These are phyloP conservation scores for Cardamine resedifolia DNA, from an alignment of 345 rosid species.

Conservation along the genomic window DNA sequence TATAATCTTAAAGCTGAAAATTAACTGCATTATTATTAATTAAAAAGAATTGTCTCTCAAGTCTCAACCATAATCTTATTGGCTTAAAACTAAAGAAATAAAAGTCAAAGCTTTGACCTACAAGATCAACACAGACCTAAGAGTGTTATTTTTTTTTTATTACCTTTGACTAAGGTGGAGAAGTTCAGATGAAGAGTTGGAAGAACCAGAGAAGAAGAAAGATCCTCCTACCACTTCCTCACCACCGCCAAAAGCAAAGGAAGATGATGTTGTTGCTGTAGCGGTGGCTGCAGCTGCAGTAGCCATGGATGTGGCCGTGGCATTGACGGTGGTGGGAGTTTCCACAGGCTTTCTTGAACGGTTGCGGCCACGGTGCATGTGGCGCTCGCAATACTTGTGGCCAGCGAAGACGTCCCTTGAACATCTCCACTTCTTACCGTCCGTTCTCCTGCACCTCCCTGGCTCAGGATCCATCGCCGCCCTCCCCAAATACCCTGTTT, in stretches of 20 bases:
- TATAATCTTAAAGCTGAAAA: background rate
- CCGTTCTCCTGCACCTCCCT: conserved; percentile 95
- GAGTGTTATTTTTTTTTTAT: conserved; percentile 5
- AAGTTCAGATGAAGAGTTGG: conserved; percentile 62
- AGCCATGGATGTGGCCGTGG: conserved; percentile 35
- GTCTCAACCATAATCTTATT: conserved; percentile 24
- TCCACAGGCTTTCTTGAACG: conserved; percentile 99
- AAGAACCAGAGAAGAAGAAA: conserved; percentile 49
- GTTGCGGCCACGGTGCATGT: conserved; percentile 99
- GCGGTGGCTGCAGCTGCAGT: conserved; percentile 25
- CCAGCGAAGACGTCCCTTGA: conserved; percentile 89
- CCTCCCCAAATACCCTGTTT: conserved; percentile 79
- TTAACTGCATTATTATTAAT: conserved; percentile 16
- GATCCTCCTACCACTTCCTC: conserved; percentile 42
- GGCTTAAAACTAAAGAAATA: conserved; percentile 7
- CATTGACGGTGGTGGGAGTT: conserved; percentile 61
- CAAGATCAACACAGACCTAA: conserved; percentile 19
- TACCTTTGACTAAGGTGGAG: conserved; percentile 63
- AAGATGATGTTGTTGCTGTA: conserved; percentile 25
- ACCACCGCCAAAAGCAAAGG: conserved; percentile 34
- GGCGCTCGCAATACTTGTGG: conserved; percentile 99
- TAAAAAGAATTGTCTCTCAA: conserved; percentile 22
- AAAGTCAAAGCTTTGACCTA: conserved; percentile 28
- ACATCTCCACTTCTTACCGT: conserved; percentile 99
- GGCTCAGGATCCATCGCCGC: conserved; percentile 97